Evolutionary conservation across 352 stramenopile genomes (phyloP).

Genomic region (Phytophthora idaei): DNA sequence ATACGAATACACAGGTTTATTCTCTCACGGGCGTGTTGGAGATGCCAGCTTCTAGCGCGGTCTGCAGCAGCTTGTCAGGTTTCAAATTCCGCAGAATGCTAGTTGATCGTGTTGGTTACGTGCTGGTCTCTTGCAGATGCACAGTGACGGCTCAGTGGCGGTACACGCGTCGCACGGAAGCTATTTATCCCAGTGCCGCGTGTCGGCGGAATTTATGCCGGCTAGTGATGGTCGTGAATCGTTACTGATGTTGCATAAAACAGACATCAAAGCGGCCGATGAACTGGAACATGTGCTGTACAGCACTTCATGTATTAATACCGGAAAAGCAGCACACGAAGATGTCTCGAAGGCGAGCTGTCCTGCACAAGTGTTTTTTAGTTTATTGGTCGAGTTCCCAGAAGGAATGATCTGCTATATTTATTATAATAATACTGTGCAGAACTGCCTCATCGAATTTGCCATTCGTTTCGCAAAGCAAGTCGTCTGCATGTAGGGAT

Average conservation of each 20-base stretch:
- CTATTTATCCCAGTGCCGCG: conserved; percentile 33
- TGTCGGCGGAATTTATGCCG: conserved; percentile 31
- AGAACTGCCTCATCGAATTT: background rate
- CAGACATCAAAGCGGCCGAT: background rate
- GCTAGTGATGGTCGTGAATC: conserved; percentile 24
- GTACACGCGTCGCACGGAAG: conserved; percentile 36
- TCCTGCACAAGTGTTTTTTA: too few species aligned
- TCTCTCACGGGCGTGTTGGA: background rate
- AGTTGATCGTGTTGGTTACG: conserved; percentile 12
- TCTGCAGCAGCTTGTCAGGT: background rate
- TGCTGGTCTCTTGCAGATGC: background rate
- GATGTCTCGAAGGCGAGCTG: too few species aligned
- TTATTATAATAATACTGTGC: too few species aligned
- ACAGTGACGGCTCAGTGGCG: background rate
- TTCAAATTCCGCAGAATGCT: background rate
- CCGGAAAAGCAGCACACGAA: too few species aligned
- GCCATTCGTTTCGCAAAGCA: too few species aligned
- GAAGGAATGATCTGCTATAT: too few species aligned
- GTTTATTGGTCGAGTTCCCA: too few species aligned
- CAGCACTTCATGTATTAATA: too few species aligned
- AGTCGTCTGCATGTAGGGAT: conserved; percentile 3
- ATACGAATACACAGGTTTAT: conserved; percentile 26
- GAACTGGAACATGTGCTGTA: background rate
- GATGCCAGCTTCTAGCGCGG: background rate
- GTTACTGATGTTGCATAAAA: conserved; percentile 21